Percentiles rank a stretch among this genome's conserved stretches.
phyloP scores from a whole-genome alignment of 78 protist species.

The Reticulomyxa filosa region DNA sequence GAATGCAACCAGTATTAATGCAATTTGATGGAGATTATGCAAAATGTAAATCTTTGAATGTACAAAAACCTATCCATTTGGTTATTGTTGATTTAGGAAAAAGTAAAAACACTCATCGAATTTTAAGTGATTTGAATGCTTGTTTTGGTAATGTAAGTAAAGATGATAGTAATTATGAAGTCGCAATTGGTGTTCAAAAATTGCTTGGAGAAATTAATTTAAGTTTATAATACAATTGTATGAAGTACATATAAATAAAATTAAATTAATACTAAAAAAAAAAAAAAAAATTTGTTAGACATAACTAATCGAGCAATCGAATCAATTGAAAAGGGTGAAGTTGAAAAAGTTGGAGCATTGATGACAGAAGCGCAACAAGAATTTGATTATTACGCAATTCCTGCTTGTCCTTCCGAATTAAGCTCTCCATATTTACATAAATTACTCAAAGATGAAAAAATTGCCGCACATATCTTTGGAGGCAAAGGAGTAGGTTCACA shows the following conservation, averaged over 20 bases:
- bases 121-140: too few species aligned
- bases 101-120: too few species aligned
- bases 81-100: too few species aligned
- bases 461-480: not conserved
- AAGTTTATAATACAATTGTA: too few species aligned
- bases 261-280: too few species aligned
- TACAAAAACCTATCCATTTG: too few species aligned
- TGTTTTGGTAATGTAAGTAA: too few species aligned
- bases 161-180: too few species aligned
- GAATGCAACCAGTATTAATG: constrained; percentile 2
- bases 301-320: not conserved
- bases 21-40: constrained; percentile 5
- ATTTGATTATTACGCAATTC: not conserved
- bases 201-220: not conserved
- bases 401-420: constrained; percentile 7
- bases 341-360: not conserved
- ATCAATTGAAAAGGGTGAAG: constrained; percentile 1
- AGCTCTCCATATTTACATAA: not conserved
- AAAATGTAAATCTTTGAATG: too few species aligned
- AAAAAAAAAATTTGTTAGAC: too few species aligned
- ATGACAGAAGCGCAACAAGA: not conserved
- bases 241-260: too few species aligned
- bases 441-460: not conserved
- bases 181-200: not conserved
- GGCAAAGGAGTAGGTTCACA: constrained; percentile 26